Evolutionary conservation across 78 protist species (phyloP).

Genomic region (Anaeramoeba ignava): DNA sequence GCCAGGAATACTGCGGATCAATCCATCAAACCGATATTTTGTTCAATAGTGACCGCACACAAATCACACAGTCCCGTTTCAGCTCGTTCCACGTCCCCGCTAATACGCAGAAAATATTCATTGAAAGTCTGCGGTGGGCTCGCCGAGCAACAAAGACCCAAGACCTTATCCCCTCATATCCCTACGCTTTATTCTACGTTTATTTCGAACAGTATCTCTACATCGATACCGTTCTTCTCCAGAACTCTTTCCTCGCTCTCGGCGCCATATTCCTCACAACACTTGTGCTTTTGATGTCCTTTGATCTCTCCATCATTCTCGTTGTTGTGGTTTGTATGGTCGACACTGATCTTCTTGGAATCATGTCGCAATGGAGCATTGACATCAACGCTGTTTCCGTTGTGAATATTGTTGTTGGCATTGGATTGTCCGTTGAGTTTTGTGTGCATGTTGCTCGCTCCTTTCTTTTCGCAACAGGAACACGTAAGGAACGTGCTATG

Average conservation of each 20-base stretch:
- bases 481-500: constrained; percentile 22
- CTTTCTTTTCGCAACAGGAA: neutral
- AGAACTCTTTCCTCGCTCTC: constrained; percentile 22
- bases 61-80: too few relatives aligned
- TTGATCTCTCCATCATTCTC: constrained; percentile 22
- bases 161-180: too few relatives aligned
- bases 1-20: too few relatives aligned
- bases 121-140: too few relatives aligned
- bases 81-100: too few relatives aligned
- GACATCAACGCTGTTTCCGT: constrained; percentile 50
- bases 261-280: constrained; percentile 41
- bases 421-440: constrained; percentile 59
- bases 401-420: constrained; percentile 52
- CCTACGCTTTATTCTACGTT: constrained; percentile 41
- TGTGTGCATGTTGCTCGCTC: constrained; percentile 45
- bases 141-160: too few relatives aligned
- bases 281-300: constrained; percentile 19
- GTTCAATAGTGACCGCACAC: too few relatives aligned
- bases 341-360: constrained; percentile 34
- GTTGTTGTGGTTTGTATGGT: constrained; percentile 35
- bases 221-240: constrained; percentile 24
- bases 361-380: constrained; percentile 44
- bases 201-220: constrained; percentile 51
- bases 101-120: too few relatives aligned
- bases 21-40: too few relatives aligned